Percentiles rank a stretch among this genome's conserved stretches.
These are phyloP conservation scores for Polytrichum formosum DNA, from an alignment of 225 moss, liverwort and hornwort genomes.

Conservation along the genomic window DNA sequence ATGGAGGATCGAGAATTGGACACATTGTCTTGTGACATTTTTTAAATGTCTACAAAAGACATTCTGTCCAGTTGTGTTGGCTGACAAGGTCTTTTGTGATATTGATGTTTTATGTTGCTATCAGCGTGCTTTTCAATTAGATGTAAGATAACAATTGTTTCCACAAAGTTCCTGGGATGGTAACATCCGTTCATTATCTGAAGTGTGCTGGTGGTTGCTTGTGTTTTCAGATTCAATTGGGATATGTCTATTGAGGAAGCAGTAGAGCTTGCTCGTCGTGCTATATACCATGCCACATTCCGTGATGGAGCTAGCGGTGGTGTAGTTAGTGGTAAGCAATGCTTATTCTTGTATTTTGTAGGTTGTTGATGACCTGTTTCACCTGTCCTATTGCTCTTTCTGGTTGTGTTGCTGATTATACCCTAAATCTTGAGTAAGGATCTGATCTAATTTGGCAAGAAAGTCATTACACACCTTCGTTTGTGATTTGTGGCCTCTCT, in stretches of 20 bases:
- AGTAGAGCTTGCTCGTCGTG: conserved; percentile 83
- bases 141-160: neutral
- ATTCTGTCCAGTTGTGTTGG: no score
- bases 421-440: neutral
- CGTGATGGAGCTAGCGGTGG: conserved; percentile 95
- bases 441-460: neutral
- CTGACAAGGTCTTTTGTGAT: neutral
- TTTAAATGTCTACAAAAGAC: neutral
- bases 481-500: neutral
- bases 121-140: neutral
- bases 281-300: conserved; percentile 92
- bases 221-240: conserved; percentile 59
- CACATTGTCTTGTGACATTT: no score
- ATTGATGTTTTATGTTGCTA: neutral
- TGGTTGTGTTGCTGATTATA: neutral
- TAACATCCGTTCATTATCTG: no score
- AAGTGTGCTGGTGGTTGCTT: conserved; percentile 2
- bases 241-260: conserved; percentile 89
- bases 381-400: neutral
- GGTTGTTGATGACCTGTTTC: no score
- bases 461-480: no score
- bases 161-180: neutral
- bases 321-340: conserved; percentile 75
- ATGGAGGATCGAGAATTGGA: no score
- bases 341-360: neutral